Evolutionary conservation across 2,329 filamentous ascomycete species (phyloP).

Genomic region (Trichophyton equinum): DNA sequence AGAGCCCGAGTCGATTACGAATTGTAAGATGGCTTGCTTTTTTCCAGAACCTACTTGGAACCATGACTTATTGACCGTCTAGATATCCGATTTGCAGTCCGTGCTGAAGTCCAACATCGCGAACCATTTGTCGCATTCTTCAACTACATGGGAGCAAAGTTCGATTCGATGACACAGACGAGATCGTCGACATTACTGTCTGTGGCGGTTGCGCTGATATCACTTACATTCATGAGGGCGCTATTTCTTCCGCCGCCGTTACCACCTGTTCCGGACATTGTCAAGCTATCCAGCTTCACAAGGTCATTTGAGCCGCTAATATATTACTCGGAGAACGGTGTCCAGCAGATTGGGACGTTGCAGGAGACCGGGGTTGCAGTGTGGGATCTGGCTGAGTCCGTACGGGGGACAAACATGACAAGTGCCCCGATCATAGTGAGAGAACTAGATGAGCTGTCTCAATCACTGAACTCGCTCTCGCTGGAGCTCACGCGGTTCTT

Average conservation of each 20-base stretch:
- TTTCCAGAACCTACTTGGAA: background rate
- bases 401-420: slow-evolving; percentile 80
- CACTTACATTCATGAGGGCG: slow-evolving; percentile 51
- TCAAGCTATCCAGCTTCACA: slow-evolving; percentile 80
- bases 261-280: slow-evolving; percentile 65
- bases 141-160: slow-evolving; percentile 48
- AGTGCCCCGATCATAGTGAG: slow-evolving; percentile 74
- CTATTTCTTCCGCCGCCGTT: slow-evolving; percentile 56
- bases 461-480: slow-evolving; percentile 71
- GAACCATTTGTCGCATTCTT: slow-evolving; percentile 69
- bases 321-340: slow-evolving; percentile 83
- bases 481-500: slow-evolving; percentile 86
- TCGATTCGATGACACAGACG: slow-evolving; percentile 53
- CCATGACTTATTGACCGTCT: slow-evolving; percentile 18
- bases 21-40: slow-evolving; percentile 34
- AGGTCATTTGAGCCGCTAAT: slow-evolving; percentile 89
- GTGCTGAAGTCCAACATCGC: slow-evolving; percentile 77
- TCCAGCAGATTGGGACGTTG: slow-evolving; percentile 71
- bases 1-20: slow-evolving; percentile 28
- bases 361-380: slow-evolving; percentile 88
- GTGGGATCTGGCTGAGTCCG: slow-evolving; percentile 86
- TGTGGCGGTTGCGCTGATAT: slow-evolving; percentile 49
- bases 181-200: slow-evolving; percentile 56
- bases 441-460: slow-evolving; percentile 73
- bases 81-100: slow-evolving; percentile 82